Base-by-base conservation (phyloP, 768 basidiomycete species). In the Exidia glandulosa region DNA sequence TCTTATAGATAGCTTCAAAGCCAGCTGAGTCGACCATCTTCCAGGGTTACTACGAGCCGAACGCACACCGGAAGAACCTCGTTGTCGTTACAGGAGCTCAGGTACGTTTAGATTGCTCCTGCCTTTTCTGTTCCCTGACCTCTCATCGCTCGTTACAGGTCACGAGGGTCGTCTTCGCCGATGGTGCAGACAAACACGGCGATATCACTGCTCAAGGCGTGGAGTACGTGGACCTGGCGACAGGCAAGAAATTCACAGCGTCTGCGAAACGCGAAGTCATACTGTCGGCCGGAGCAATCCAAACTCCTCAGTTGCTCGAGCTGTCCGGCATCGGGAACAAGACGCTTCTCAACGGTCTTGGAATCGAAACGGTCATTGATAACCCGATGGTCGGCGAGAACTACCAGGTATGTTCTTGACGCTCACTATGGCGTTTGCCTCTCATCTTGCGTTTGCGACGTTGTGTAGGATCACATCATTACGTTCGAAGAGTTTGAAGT, bases 251-350 rank as follows among this genome's bases (percentile, higher is more conserved):
- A 3, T 72, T 75, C 61, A 61, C 68, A 3, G 77, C 77, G 32
- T 67, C 71, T 29, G 79, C 77, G 13, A 68, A 65, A 54, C 76
- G 75, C 58, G 82, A 84, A 67, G 80, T 83, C 32, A 76, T 84
- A 52, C 68, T 83, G 2, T 72, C 70, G 48, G 73, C 75, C 3
- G 71, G 71, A 37, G 65, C 66, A n/a, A 69, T 69, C 61, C 32
- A 58, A 14, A 12, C 37, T n/a, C 30, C 56, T 1, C 47, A 34
- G 57, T 63, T 77, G 14, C 69, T 78, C 19, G 71, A 76, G 62
- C 68, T 78, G 10, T 75, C 74, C 33, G 64, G 64, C 32, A 70
- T 79, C 58, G 77, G 76, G 36, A 71, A 74, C 32, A 61, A 62
- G 12, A 66, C 62, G 2, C 65, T 70, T 32, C 65, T 77, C 27